Evolutionary conservation across 768 basidiomycete genomes (phyloP).

Genomic region (Lactifluus echinatus): DNA sequence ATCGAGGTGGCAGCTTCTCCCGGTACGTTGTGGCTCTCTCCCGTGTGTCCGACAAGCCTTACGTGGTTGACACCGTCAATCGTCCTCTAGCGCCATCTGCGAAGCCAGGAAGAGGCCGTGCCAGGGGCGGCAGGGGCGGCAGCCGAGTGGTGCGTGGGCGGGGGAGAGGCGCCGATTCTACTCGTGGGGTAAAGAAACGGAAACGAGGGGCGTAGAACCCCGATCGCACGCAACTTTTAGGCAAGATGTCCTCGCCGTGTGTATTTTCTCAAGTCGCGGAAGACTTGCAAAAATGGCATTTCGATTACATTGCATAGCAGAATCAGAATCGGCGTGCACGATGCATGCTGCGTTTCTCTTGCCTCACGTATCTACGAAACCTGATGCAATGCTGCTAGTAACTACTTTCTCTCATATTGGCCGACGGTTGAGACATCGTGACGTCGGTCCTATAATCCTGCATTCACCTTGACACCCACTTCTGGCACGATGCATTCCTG

Average conservation of each 20-base stretch:
- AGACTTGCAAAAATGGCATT: not conserved
- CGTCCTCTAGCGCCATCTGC: constrained; percentile 10
- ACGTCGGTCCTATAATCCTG: no score
- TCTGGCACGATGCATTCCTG: no score
- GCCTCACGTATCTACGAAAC: no score
- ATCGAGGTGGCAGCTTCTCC: constrained; percentile 31
- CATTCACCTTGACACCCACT: no score
- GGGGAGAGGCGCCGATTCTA: constrained; percentile 7
- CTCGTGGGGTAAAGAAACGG: constrained; percentile 13
- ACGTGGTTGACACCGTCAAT: not conserved
- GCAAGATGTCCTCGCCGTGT: not conserved
- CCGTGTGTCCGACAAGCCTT: not conserved
- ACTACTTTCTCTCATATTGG: no score
- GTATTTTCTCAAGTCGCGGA: not conserved
- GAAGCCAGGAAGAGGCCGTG: constrained; percentile 12
- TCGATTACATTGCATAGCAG: no score
- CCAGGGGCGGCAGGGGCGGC: constrained; percentile 4
- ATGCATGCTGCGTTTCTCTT: no score
- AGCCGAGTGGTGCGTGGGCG: constrained; percentile 12
- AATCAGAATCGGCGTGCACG: no score
- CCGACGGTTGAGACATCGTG: no score
- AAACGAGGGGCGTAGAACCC: constrained; percentile 5
- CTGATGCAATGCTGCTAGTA: no score
- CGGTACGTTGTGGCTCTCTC: not conserved
- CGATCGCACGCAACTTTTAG: not conserved